phyloP scores from a whole-genome alignment of 106 monocot species.

The Amphibolis antarctica region DNA sequence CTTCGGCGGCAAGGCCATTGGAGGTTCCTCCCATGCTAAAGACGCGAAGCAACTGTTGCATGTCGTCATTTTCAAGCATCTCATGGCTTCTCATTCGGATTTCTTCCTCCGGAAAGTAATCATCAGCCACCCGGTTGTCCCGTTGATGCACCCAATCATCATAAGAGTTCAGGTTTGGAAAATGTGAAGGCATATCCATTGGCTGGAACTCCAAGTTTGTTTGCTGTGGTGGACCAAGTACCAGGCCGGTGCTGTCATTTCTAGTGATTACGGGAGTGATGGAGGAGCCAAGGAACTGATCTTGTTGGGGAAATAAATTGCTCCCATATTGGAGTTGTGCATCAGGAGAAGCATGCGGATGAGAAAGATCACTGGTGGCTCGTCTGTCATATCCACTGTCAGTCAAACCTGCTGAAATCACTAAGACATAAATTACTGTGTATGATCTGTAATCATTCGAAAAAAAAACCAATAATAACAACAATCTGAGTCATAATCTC shows the following conservation, averaged over 20 bases:
- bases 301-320: slow-evolving; percentile 17
- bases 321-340: slow-evolving; percentile 26
- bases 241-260: slow-evolving; percentile 21
- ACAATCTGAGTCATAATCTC: too few species aligned
- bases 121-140: slow-evolving; percentile 15
- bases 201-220: slow-evolving; percentile 23
- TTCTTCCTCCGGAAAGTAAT: slow-evolving; percentile 43
- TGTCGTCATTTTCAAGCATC: slow-evolving; percentile 51
- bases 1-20: slow-evolving; percentile 18
- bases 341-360: slow-evolving; percentile 18
- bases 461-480: too few species aligned
- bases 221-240: slow-evolving; percentile 10
- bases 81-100: slow-evolving; percentile 48
- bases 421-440: not conserved
- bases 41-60: slow-evolving; percentile 45
- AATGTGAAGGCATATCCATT: slow-evolving; percentile 6
- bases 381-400: slow-evolving; percentile 14
- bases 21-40: slow-evolving; percentile 31
- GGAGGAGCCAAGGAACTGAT: slow-evolving; percentile 19
- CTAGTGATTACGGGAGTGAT: slow-evolving; percentile 13
- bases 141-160: slow-evolving; percentile 33
- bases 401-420: slow-evolving; percentile 1
- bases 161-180: slow-evolving; percentile 20
- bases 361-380: slow-evolving; percentile 18
- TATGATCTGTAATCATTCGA: not conserved